Evolutionary conservation across 148 eudicot species (phyloP).

Genomic region (Camellia granthamiana): DNA sequence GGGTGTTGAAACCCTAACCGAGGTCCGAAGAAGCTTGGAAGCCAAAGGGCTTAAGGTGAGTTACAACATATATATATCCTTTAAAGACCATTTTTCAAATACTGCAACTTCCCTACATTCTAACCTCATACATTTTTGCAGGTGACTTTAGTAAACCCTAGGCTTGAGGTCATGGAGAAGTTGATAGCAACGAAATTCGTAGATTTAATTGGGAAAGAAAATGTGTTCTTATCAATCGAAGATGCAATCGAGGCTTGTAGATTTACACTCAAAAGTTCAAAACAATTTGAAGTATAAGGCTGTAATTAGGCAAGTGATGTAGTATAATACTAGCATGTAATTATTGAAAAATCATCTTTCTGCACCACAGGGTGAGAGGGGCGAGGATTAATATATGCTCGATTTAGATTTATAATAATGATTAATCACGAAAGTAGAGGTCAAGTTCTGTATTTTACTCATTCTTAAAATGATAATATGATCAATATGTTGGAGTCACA

Average conservation of each 20-base stretch:
- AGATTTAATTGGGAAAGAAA: conserved; percentile 59
- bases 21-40: conserved; percentile 43
- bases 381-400: no score
- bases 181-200: conserved; percentile 49
- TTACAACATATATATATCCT: not conserved
- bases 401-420: no score
- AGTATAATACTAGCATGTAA: not conserved
- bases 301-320: not conserved
- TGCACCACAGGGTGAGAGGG: not conserved
- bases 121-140: conserved; percentile 18
- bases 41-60: conserved; percentile 53
- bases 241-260: conserved; percentile 63
- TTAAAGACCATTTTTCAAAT: no score
- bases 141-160: conserved; percentile 68
- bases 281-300: conserved; percentile 7
- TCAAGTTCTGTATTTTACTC: no score
- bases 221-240: conserved; percentile 48
- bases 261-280: conserved; percentile 44
- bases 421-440: no score
- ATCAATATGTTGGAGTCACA: no score
- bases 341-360: not conserved
- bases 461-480: no score
- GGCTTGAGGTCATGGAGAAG: conserved; percentile 76
- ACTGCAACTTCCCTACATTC: not conserved
- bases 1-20: conserved; percentile 67